Conservation (phyloP, 129 eudicot species). For the Chrysanthemum makinoi region DNA sequence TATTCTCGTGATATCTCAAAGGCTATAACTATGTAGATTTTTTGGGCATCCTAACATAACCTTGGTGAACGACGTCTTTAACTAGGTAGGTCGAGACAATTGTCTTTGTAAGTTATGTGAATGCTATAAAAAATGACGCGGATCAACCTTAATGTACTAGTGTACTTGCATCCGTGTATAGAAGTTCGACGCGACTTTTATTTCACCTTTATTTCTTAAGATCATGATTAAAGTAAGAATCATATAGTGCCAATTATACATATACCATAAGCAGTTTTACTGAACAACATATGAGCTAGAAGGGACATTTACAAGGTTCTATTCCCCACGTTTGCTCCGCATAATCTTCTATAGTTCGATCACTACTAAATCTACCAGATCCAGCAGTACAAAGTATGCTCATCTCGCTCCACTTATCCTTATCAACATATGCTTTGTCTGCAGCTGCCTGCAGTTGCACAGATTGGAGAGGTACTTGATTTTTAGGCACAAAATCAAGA, state of each 20-base stretch:
- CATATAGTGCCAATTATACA: slow-evolving; percentile 19
- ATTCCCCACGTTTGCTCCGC: slow-evolving; percentile 54
- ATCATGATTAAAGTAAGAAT: background rate
- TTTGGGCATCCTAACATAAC: too few species aligned
- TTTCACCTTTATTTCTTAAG: too few species aligned
- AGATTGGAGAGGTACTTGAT: background rate
- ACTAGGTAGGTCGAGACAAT: too few species aligned
- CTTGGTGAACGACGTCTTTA: too few species aligned
- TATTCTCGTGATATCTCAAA: too few species aligned
- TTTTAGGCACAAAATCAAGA: background rate
- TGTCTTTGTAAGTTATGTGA: too few species aligned
- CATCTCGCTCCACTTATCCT: slow-evolving; percentile 53
- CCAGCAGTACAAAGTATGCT: slow-evolving; percentile 55
- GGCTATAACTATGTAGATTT: too few species aligned
- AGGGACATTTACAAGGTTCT: slow-evolving; percentile 63
- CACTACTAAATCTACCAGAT: slow-evolving; percentile 60
- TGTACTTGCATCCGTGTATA: too few species aligned
- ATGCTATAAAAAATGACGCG: too few species aligned
- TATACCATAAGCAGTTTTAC: slow-evolving; percentile 14
- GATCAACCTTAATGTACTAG: too few species aligned
- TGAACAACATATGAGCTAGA: slow-evolving; percentile 30
- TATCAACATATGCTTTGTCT: slow-evolving; percentile 47
- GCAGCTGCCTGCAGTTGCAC: slow-evolving; percentile 45
- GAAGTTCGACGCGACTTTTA: too few species aligned
- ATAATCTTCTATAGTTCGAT: slow-evolving; percentile 55